phyloP scores from a whole-genome alignment of 768 basidiomycete genomes.

The Lactarius psammicola region DNA sequence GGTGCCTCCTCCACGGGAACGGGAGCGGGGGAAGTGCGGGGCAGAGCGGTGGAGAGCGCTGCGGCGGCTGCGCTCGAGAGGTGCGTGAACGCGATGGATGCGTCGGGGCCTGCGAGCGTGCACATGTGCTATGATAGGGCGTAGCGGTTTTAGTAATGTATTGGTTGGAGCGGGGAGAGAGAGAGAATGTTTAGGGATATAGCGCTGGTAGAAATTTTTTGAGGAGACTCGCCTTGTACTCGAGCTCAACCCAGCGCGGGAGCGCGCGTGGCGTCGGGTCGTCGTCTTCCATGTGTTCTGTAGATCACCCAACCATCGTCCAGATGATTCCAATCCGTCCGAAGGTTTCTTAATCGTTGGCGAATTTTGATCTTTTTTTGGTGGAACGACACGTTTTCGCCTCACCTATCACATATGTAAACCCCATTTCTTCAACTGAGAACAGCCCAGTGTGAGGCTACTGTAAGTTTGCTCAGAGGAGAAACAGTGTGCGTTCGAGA shows the following conservation, averaged over 20 bases:
- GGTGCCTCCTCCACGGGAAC: slow-evolving; percentile 8
- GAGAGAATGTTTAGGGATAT: not conserved
- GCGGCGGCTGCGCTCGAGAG: slow-evolving; percentile 69
- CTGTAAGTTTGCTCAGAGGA: too few species aligned
- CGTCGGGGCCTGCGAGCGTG: slow-evolving; percentile 60
- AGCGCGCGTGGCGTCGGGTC: slow-evolving; percentile 67
- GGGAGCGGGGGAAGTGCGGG: not conserved
- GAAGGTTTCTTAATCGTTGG: not conserved
- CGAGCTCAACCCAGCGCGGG: slow-evolving; percentile 89
- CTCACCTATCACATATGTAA: slow-evolving; percentile 35
- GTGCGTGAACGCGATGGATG: slow-evolving; percentile 79
- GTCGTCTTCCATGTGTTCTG: slow-evolving; percentile 96
- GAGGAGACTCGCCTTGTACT: slow-evolving; percentile 76
- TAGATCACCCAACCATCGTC: not conserved
- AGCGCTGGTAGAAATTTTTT: not conserved
- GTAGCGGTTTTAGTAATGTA: too few species aligned
- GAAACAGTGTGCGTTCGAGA: too few species aligned
- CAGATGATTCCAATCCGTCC: not conserved
- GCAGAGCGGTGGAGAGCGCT: slow-evolving; percentile 45
- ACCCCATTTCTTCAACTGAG: slow-evolving; percentile 27
- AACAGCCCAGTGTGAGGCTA: too few species aligned
- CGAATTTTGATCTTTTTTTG: not conserved
- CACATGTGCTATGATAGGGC: slow-evolving; percentile 69
- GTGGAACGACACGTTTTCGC: not conserved
- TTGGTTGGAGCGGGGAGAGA: too few species aligned